Conservation (phyloP, 2,329 filamentous ascomycete species). For the Aspergillus bombycis region DNA sequence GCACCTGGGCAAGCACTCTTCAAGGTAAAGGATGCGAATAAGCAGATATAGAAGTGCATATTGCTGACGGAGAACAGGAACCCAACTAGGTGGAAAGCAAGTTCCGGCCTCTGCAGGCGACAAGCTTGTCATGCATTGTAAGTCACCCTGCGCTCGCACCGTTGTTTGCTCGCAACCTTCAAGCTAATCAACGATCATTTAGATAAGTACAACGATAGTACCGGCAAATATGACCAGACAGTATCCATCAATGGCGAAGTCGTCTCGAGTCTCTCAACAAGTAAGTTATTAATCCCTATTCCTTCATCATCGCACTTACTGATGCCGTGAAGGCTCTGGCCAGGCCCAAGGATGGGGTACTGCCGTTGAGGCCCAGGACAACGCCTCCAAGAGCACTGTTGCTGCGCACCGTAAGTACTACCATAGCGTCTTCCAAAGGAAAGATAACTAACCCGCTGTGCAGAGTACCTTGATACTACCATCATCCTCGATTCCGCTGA, state of each 20-base stretch:
- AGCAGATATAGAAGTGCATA: background rate
- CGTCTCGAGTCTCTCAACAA: conserved; percentile 33
- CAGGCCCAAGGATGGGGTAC: conserved; percentile 38
- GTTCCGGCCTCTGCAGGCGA: conserved; percentile 32
- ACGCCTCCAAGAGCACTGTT: conserved; percentile 29
- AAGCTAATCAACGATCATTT: background rate
- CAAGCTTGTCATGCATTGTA: conserved; percentile 33
- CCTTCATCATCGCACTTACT: background rate
- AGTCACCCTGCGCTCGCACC: conserved; percentile 2
- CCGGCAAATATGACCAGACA: conserved; percentile 34
- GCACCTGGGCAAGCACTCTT: conserved; percentile 36
- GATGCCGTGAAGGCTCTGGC: conserved; percentile 25
- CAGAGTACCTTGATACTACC: conserved; percentile 35
- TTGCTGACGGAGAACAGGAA: conserved; percentile 2
- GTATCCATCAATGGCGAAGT: conserved; percentile 33
- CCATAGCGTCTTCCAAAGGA: background rate
- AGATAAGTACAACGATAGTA: conserved; percentile 37
- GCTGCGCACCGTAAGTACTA: conserved; percentile 34
- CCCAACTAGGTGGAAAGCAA: conserved; percentile 31
- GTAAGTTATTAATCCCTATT: conserved; percentile 12
- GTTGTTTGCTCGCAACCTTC: too few species aligned
- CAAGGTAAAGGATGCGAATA: conserved; percentile 18
- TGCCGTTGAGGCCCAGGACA: conserved; percentile 36
- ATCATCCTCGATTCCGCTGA: conserved; percentile 34
- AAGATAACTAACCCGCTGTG: background rate